Evolutionary conservation across 2,329 filamentous ascomycete genomes (phyloP).

Genomic region (Lasiodiplodia gonubiensis): DNA sequence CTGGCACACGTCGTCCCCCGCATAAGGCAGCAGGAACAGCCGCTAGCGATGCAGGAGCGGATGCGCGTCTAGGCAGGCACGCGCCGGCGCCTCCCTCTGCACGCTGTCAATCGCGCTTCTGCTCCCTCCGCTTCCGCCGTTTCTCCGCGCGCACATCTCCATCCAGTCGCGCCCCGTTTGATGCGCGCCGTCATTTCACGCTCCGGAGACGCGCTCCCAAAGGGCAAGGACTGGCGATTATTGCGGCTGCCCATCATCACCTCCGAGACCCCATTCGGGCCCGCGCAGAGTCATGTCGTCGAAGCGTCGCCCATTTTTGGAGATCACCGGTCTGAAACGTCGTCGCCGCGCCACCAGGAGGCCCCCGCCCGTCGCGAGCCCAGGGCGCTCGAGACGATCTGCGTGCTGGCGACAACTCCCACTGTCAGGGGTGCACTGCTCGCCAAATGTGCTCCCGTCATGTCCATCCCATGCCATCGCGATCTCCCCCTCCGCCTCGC

Average conservation of each 20-base stretch:
- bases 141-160: constrained; percentile 4
- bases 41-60: constrained; percentile 23
- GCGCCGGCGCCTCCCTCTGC: constrained; percentile 14
- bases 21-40: constrained; percentile 22
- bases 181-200: constrained; percentile 22
- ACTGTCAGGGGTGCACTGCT: constrained; percentile 23
- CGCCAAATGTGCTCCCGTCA: constrained; percentile 19
- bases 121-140: constrained; percentile 6
- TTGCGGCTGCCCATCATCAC: constrained; percentile 11
- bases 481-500: constrained; percentile 17
- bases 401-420: constrained; percentile 10
- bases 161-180: constrained; percentile 7
- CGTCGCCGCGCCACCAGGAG: constrained; percentile 11
- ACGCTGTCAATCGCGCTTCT: not conserved
- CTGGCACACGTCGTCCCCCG: constrained; percentile 18
- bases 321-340: constrained; percentile 3
- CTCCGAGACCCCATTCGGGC: constrained; percentile 5
- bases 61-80: constrained; percentile 15
- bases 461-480: constrained; percentile 5
- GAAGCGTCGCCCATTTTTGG: constrained; percentile 2
- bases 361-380: not conserved
- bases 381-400: constrained; percentile 14
- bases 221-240: constrained; percentile 9
- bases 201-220: not conserved
- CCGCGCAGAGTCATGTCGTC: constrained; percentile 10